Percentiles rank a stretch among this genome's conserved stretches.
phyloP scores from a whole-genome alignment of 2,329 filamentous ascomycete species.

The Pyrenophora tritici-repentis region DNA sequence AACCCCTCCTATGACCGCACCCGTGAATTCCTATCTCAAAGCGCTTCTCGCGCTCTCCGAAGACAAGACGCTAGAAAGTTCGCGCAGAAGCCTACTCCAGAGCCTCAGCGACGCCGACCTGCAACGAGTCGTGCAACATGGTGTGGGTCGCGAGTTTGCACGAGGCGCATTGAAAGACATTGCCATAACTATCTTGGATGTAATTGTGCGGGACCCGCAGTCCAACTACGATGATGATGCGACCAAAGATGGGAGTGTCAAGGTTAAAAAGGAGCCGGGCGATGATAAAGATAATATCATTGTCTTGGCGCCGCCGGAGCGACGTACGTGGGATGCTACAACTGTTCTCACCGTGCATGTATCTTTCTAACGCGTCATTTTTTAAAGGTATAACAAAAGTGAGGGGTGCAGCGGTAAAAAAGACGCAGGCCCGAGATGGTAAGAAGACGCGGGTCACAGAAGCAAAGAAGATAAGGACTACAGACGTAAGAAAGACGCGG shows the following conservation, averaged over 20 bases:
- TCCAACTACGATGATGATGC: not conserved
- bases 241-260: too few relatives aligned
- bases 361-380: too few relatives aligned
- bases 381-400: too few relatives aligned
- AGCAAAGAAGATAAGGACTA: too few relatives aligned
- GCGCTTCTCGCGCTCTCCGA: constrained; percentile 3
- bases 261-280: not conserved
- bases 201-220: not conserved
- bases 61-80: not conserved
- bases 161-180: not conserved
- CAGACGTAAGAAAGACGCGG: too few relatives aligned
- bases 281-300: not conserved
- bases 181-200: not conserved
- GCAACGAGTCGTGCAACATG: not conserved
- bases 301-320: too few relatives aligned
- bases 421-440: too few relatives aligned
- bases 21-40: not conserved
- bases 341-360: too few relatives aligned
- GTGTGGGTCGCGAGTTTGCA: not conserved
- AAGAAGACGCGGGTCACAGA: too few relatives aligned
- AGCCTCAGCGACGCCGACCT: not conserved
- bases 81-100: not conserved
- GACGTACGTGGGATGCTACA: too few relatives aligned
- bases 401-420: too few relatives aligned
- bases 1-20: not conserved